Base-by-base conservation (phyloP, 2,329 filamentous ascomycete species). In the Aspergillus proliferans region DNA sequence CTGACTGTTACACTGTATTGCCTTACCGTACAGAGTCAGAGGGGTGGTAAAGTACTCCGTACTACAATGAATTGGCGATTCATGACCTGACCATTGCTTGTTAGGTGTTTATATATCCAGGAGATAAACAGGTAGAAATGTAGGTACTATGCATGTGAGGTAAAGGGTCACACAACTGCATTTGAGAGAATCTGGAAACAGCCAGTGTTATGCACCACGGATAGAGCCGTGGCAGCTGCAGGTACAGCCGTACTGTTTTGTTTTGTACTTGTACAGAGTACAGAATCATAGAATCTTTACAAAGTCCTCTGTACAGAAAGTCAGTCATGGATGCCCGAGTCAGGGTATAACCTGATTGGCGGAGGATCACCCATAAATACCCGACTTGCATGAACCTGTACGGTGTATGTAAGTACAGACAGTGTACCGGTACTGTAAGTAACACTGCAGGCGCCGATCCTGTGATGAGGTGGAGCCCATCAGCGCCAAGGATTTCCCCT, bases 201-300 rank as follows among this genome's bases (percentile, higher is more conserved):
- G 26, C 10, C 3, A 30, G 26, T 30, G 26, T 12, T 22, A 45
- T 52, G 51, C 53, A 54, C n/a, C n/a, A 38, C 34, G 34, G 34
- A 38, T 38, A 38, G 34, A 38, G 34, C 34, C 34, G 34, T 52
- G 49, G 47, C 49, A 46, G 51, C 53, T 55, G 53, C 53, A 55
- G 53, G 53, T 55, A 55, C 53, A 48, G 49, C 49, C 52, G 52
- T 33, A 39, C 39, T 19, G 45, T 40, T 21, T 45, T 34, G 45
- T 47, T 47, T 47, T 47, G 22, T 51, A 33, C 18, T 45, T 45
- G 30, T 51, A 49, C 46, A 40, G 49, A 28, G 15, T n/a, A 38
- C 34, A n/a, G 15, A 38, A 18, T 38, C 14, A n/a, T 38, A 38
- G 15, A 38, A n/a, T 38, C 2, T 18, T 38, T 18, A 38, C 18